Base-by-base conservation (phyloP, 1,284 basidiomycete genomes). In the Bjerkandera adusta region DNA sequence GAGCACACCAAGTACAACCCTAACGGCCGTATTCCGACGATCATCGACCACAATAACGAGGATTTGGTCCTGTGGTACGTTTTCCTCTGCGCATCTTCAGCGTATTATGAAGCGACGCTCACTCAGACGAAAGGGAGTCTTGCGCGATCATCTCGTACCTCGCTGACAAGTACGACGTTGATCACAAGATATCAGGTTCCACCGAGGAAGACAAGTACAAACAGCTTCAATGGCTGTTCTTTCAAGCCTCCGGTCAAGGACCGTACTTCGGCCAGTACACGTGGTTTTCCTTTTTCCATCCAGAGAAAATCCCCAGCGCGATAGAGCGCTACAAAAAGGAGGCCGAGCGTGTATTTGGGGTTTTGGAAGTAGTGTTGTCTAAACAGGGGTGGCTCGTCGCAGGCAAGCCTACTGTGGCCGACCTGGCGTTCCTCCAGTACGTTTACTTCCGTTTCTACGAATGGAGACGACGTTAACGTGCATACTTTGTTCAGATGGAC, bases 131-230 rank as follows among this genome's bases (percentile, higher is more conserved):
- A n/a, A 45, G 43, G 43, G 86, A 90, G 65, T 78, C 77, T 3
- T 76, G 78, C 22, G 80, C 81, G 20, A 85, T 89, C 54, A 58
- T 86, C 37, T 63, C 85, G 7, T 88, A 87, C 65, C 69, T 89
- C 33, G 71, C 68, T 8, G 75, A 83, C 53, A 73, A 77, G 52
- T 83, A 81, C 57, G 79, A 82, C 57, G 72, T 65, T 46, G 75
- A 82, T n/a, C 61, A 67, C 62, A 76, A 75, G 54, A 77, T 86
- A 54, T 72, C 67, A 52, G 83, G 81, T 60, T 67, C 73, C 54
- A 63, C 70, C 1, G 55, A 20, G 6, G 29, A 35, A 11, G 48
- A 53, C 6, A 38, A 35, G 24, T 30, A 30, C 20, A 6, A 20
- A 13, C 34, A 41, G 15, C 37, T 33, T 6, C 47, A 44, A 15